A percentile compares a stretch with the other conserved stretches of the same genome.
phyloP scores from a whole-genome alignment of 2,329 filamentous ascomycete genomes.

The Bipolaris oryzae region DNA sequence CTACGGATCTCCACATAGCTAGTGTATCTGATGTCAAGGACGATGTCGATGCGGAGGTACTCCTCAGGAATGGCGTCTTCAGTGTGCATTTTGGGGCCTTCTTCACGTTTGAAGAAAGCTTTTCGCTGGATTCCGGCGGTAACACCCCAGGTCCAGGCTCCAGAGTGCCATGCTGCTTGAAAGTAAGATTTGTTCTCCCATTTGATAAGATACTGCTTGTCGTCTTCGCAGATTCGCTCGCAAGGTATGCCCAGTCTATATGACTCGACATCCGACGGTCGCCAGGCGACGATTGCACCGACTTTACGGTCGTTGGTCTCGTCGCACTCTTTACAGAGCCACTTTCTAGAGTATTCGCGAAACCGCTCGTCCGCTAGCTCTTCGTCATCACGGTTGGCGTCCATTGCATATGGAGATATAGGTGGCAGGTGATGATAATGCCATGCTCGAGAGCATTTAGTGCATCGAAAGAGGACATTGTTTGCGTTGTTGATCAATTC shows the following conservation, averaged over 20 bases:
- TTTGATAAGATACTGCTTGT: slow-evolving; percentile 92
- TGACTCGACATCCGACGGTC: slow-evolving; percentile 66
- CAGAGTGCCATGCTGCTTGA: slow-evolving; percentile 84
- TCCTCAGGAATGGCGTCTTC: slow-evolving; percentile 88
- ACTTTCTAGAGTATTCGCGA: slow-evolving; percentile 73
- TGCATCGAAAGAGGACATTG: slow-evolving; percentile 84
- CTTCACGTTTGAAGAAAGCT: slow-evolving; percentile 75
- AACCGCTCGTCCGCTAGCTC: slow-evolving; percentile 67
- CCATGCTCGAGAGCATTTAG: slow-evolving; percentile 75
- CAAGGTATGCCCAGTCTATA: slow-evolving; percentile 61
- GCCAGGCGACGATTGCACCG: slow-evolving; percentile 84
- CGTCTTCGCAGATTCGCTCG: slow-evolving; percentile 68
- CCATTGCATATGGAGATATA: slow-evolving; percentile 51
- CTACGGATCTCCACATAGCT: slow-evolving; percentile 63
- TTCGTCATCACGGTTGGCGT: slow-evolving; percentile 52
- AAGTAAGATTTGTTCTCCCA: slow-evolving; percentile 84
- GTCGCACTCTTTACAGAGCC: slow-evolving; percentile 80
- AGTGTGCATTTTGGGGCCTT: slow-evolving; percentile 70
- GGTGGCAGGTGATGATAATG: slow-evolving; percentile 83
- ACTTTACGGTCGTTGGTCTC: slow-evolving; percentile 68
- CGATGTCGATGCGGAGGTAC: slow-evolving; percentile 81
- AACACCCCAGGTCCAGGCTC: slow-evolving; percentile 84
- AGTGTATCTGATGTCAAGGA: slow-evolving; percentile 79
- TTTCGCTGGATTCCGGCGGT: slow-evolving; percentile 68
- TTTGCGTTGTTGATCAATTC: slow-evolving; percentile 74